Evolutionary conservation across 2,329 filamentous ascomycete species (phyloP).

Genomic region (Neophaeococcomyces mojaviensis): DNA sequence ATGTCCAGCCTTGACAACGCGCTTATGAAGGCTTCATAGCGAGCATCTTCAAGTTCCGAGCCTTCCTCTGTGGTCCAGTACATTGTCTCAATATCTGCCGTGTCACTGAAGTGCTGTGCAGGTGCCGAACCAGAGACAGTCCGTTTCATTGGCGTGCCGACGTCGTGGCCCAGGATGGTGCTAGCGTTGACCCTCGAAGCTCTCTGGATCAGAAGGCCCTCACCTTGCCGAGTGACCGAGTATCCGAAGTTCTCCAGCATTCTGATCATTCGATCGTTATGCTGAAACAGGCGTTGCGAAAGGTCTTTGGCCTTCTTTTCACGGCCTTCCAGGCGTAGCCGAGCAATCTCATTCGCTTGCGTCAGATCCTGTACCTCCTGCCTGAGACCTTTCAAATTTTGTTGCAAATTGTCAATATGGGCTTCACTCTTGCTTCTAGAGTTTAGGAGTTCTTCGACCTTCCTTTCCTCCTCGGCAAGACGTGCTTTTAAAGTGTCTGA

Average conservation of each 20-base stretch:
- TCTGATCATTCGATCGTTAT: constrained; percentile 74
- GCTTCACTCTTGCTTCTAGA: constrained; percentile 68
- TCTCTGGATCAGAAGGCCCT: constrained; percentile 67
- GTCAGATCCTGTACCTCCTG: constrained; percentile 43
- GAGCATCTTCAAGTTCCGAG: constrained; percentile 58
- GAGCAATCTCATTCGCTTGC: constrained; percentile 19
- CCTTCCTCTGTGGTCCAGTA: constrained; percentile 73
- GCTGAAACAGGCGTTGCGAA: constrained; percentile 71
- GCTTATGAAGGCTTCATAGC: constrained; percentile 67
- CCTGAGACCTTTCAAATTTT: constrained; percentile 63
- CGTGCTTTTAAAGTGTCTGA: constrained; percentile 70
- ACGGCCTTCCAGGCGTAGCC: constrained; percentile 59
- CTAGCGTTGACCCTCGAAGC: constrained; percentile 50
- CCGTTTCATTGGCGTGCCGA: constrained; percentile 33
- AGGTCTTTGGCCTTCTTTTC: constrained; percentile 71
- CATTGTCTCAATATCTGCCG: constrained; percentile 63
- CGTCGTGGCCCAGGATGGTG: constrained; percentile 32
- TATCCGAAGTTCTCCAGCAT: constrained; percentile 85
- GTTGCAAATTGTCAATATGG: constrained; percentile 67
- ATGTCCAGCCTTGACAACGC: constrained; percentile 72
- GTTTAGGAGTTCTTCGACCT: constrained; percentile 58
- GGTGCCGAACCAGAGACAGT: constrained; percentile 44
- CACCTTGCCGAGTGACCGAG: constrained; percentile 65
- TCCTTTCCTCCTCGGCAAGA: constrained; percentile 67
- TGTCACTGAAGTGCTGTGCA: constrained; percentile 51